Evolutionary conservation across 129 eudicot genomes (phyloP).

Genomic region (Flaveria brownii): DNA sequence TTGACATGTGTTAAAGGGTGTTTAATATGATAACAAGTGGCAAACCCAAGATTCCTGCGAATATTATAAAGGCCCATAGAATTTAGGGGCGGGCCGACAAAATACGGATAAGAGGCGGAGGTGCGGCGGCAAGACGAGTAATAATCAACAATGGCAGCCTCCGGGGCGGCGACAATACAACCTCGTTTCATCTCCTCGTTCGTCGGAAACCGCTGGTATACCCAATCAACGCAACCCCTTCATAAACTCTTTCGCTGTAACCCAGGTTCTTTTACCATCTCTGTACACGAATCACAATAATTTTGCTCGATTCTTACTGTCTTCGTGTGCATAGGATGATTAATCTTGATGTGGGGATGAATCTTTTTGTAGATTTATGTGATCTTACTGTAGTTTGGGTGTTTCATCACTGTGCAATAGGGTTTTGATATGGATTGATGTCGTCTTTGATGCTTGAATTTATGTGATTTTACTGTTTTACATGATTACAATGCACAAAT

Average conservation of each 20-base stretch:
- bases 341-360: not conserved
- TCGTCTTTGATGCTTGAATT: too few relatives aligned
- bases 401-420: not conserved
- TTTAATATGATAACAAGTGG: too few relatives aligned
- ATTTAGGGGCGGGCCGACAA: not conserved
- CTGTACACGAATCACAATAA: not conserved
- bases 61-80: not conserved
- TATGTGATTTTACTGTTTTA: too few relatives aligned
- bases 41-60: too few relatives aligned
- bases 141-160: slow-evolving; percentile 40
- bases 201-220: slow-evolving; percentile 38
- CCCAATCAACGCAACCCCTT: slow-evolving; percentile 41
- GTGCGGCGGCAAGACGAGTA: slow-evolving; percentile 7
- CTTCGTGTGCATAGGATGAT: not conserved
- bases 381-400: not conserved
- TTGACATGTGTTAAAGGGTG: too few relatives aligned
- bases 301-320: not conserved
- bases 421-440: slow-evolving; percentile 1
- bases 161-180: slow-evolving; percentile 36
- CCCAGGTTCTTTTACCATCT: slow-evolving; percentile 44
- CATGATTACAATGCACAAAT: not conserved
- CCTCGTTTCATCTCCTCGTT: slow-evolving; percentile 63
- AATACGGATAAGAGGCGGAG: slow-evolving; percentile 23
- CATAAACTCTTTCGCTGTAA: slow-evolving; percentile 45
- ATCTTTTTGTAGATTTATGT: slow-evolving; percentile 2